Conservation (phyloP, 257 asterid species). For the Coffea eugenioides region DNA sequence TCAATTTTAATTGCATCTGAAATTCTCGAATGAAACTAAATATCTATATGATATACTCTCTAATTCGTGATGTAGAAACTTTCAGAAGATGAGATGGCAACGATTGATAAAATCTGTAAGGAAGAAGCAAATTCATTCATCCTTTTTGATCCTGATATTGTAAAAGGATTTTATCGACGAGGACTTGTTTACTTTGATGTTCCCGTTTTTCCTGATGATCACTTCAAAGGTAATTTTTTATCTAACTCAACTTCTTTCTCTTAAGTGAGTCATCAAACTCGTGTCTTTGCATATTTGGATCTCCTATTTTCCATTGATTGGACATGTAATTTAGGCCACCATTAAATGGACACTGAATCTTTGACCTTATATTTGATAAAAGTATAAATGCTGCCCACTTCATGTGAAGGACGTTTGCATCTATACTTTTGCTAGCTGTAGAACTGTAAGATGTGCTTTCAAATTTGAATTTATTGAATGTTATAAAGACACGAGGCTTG, state of each 20-base stretch:
- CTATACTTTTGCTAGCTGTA: not conserved
- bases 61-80: slow-evolving; percentile 60
- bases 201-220: slow-evolving; percentile 96
- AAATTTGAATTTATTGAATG: not conserved
- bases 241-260: not conserved
- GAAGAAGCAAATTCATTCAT: slow-evolving; percentile 94
- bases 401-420: not conserved
- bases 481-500: not conserved
- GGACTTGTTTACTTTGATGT: slow-evolving; percentile 95
- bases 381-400: not conserved
- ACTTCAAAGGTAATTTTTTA: slow-evolving; percentile 72
- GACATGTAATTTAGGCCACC: not conserved
- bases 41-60: slow-evolving; percentile 9
- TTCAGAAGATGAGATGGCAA: slow-evolving; percentile 95
- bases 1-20: not conserved
- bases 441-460: not conserved
- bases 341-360: not conserved
- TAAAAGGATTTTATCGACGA: slow-evolving; percentile 81
- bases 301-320: not conserved
- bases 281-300: slow-evolving; percentile 1
- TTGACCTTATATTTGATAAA: not conserved
- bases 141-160: slow-evolving; percentile 83
- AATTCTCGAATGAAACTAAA: not conserved
- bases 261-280: not conserved
- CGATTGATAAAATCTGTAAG: slow-evolving; percentile 95